Evolutionary conservation across 2,329 filamentous ascomycete genomes (phyloP).

Genomic region (Diaporthe ilicicola): DNA sequence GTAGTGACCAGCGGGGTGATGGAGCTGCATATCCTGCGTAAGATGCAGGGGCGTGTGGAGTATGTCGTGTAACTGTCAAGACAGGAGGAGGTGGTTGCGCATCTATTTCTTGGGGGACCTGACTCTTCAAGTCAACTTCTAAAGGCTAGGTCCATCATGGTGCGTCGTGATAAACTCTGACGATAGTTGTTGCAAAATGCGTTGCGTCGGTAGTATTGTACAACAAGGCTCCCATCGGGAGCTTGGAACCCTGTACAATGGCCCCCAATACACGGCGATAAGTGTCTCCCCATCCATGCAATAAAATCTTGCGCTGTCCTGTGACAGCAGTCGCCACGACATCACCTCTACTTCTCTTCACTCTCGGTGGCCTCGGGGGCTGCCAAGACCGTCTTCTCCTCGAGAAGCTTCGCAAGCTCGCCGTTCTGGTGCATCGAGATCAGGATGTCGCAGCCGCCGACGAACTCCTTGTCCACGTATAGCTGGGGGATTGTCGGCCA

Average conservation of each 20-base stretch:
- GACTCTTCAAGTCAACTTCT: background rate
- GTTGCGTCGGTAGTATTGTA: constrained; percentile 7
- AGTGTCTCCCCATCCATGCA: background rate
- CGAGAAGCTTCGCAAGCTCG: constrained; percentile 87
- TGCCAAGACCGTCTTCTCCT: constrained; percentile 89
- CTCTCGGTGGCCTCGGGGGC: constrained; percentile 53
- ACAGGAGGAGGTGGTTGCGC: background rate
- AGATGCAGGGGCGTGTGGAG: background rate
- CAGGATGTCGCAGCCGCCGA: constrained; percentile 97
- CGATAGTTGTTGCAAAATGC: constrained; percentile 2
- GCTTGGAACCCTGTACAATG: background rate
- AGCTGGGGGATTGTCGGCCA: constrained; percentile 99
- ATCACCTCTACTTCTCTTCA: constrained; percentile 46
- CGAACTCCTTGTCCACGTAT: constrained; percentile 94
- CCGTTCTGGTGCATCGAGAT: constrained; percentile 98
- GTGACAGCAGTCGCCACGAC: background rate
- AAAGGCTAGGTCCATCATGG: background rate
- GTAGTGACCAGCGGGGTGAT: constrained; percentile 88
- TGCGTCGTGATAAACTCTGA: background rate
- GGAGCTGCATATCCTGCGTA: constrained; percentile 70
- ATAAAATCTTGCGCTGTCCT: background rate
- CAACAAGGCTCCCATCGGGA: constrained; percentile 7
- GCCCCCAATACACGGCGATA: background rate
- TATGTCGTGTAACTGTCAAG: background rate
- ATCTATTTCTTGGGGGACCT: background rate